These are phyloP conservation scores for Tephrocybe sp. DNA, from an alignment of 768 basidiomycete species.

Conservation along the genomic window DNA sequence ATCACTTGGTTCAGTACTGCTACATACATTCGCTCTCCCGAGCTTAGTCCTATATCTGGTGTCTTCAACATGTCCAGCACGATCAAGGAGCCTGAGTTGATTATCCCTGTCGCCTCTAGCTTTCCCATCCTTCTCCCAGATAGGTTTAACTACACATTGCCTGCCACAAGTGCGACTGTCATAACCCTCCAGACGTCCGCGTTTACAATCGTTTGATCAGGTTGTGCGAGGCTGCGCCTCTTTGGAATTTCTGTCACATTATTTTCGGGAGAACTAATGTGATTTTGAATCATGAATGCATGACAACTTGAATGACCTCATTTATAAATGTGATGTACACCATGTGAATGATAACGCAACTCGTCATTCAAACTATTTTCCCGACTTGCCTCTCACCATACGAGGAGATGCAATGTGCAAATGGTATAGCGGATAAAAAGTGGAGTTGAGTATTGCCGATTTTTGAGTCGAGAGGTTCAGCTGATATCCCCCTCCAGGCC, in stretches of 20 bases:
- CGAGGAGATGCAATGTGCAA: slow-evolving; percentile 14
- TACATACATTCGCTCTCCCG: slow-evolving; percentile 26
- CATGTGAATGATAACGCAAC: slow-evolving; percentile 7
- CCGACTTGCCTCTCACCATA: background rate
- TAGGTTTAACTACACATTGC: slow-evolving; percentile 34
- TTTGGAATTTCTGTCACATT: background rate
- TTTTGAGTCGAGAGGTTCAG: slow-evolving; percentile 8
- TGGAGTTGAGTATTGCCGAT: slow-evolving; percentile 18
- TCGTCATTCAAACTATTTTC: background rate
- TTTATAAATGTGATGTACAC: background rate
- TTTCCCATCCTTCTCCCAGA: slow-evolving; percentile 28
- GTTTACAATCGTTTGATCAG: slow-evolving; percentile 7
- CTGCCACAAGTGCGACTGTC: slow-evolving; percentile 32
- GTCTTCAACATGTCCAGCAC: slow-evolving; percentile 33
- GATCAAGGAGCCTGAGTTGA: slow-evolving; percentile 28
- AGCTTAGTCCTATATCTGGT: slow-evolving; percentile 30
- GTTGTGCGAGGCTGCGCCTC: background rate
- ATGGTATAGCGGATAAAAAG: slow-evolving; percentile 23
- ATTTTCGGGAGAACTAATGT: background rate
- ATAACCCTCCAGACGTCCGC: slow-evolving; percentile 19
- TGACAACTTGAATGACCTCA: background rate
- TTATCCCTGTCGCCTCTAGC: slow-evolving; percentile 29
- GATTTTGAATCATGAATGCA: background rate
- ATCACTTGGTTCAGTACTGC: slow-evolving; percentile 24
- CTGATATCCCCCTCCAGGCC: background rate